These are phyloP conservation scores for Saccharomyces hybrid DNA, from an alignment of 1,139 yeast genomes.

Conservation along the genomic window DNA sequence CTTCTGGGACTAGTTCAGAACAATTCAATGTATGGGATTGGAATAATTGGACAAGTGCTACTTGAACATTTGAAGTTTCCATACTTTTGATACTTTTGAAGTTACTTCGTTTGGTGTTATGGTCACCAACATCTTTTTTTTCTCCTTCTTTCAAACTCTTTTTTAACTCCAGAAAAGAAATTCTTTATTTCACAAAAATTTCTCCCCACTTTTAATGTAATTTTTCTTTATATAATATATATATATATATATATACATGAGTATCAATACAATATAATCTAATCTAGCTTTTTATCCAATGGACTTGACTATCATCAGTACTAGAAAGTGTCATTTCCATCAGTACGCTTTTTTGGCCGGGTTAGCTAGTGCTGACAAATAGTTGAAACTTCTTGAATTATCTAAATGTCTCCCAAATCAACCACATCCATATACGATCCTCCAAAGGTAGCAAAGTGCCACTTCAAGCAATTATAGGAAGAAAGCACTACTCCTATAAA, in stretches of 20 bases:
- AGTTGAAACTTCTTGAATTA: not conserved
- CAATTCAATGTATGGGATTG: constrained; percentile 28
- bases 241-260: not conserved
- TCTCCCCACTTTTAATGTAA: not conserved
- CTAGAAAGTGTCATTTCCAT: not conserved
- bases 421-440: not conserved
- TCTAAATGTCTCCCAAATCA: not conserved
- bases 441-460: not conserved
- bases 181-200: not conserved
- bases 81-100: not conserved
- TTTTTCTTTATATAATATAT: not conserved
- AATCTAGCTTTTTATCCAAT: not conserved
- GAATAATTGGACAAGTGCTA: constrained; percentile 23
- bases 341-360: not conserved
- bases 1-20: constrained; percentile 25
- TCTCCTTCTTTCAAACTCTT: constrained; percentile 2
- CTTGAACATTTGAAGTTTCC: not conserved
- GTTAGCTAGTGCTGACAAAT: not conserved
- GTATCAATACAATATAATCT: not conserved
- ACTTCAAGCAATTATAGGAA: not conserved
- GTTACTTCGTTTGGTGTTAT: not conserved
- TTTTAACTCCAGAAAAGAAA: not conserved
- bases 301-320: not conserved
- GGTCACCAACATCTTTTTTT: not conserved
- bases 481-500: not conserved